These are phyloP conservation scores for Avicennia marina DNA, from an alignment of 257 asterid species.

Conservation along the genomic window DNA sequence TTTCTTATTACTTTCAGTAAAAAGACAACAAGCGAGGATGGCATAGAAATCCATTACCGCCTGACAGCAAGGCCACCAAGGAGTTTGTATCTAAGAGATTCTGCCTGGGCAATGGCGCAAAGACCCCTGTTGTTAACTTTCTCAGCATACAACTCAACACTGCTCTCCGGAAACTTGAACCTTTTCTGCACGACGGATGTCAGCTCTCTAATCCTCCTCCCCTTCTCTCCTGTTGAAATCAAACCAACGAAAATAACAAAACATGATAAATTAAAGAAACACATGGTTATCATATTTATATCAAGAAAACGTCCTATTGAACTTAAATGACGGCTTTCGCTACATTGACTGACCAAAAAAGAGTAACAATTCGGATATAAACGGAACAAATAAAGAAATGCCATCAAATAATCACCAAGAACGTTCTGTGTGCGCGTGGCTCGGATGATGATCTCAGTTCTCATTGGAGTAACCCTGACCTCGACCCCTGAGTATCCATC, in stretches of 20 bases:
- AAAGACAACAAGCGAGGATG: background rate
- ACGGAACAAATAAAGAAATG: background rate
- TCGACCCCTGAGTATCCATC: slow-evolving; percentile 81
- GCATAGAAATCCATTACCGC: slow-evolving; percentile 19
- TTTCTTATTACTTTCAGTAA: background rate
- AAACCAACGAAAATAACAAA: background rate
- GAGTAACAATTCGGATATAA: background rate
- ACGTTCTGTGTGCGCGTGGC: slow-evolving; percentile 81
- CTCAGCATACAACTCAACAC: slow-evolving; percentile 55
- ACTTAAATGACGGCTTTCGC: no score
- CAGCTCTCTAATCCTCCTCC: slow-evolving; percentile 66
- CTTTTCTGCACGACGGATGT: slow-evolving; percentile 64
- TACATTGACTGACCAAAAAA: no score
- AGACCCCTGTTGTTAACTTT: slow-evolving; percentile 55
- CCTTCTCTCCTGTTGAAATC: slow-evolving; percentile 50
- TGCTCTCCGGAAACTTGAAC: slow-evolving; percentile 57
- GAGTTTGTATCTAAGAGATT: slow-evolving; percentile 48
- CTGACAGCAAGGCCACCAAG: slow-evolving; percentile 57
- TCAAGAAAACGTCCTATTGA: background rate
- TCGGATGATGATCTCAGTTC: slow-evolving; percentile 75
- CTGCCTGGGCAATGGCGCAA: slow-evolving; percentile 54
- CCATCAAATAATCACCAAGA: slow-evolving; percentile 31
- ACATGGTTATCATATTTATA: background rate
- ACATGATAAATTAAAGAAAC: background rate
- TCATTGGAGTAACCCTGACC: slow-evolving; percentile 77